Conservation (phyloP, 148 eudicot genomes). For the Camellia japonica region DNA sequence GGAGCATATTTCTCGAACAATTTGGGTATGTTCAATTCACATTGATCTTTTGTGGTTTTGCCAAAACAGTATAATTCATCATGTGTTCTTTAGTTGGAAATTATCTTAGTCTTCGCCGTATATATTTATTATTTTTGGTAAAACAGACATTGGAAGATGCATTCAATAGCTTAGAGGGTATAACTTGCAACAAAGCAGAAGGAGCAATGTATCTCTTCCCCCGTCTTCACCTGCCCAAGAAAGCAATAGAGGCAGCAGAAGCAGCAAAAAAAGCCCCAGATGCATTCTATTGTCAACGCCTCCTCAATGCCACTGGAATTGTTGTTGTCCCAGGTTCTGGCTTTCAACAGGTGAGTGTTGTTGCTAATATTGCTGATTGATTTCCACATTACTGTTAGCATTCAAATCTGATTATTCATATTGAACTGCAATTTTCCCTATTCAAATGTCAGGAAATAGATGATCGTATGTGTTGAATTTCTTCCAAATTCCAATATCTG, state of each 20-base stretch:
- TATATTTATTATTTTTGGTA: not conserved
- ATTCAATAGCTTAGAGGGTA: constrained; percentile 76
- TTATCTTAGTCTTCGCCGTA: not conserved
- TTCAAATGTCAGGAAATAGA: not conserved
- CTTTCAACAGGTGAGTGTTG: constrained; percentile 72
- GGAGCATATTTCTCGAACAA: not conserved
- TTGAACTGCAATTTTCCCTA: not conserved
- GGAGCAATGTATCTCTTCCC: constrained; percentile 99
- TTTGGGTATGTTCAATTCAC: not conserved
- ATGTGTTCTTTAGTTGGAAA: not conserved
- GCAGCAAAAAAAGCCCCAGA: constrained; percentile 63
- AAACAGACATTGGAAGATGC: constrained; percentile 79
- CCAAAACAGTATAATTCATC: not conserved
- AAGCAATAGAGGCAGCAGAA: constrained; percentile 86
- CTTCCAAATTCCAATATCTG: too few relatives aligned
- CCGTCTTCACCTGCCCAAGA: constrained; percentile 58
- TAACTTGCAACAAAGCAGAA: constrained; percentile 90
- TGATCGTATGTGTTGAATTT: not conserved
- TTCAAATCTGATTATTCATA: not conserved
- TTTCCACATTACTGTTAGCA: not conserved
- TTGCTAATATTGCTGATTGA: not conserved
- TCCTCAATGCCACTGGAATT: constrained; percentile 79
- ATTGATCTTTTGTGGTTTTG: not conserved
- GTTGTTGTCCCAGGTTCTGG: constrained; percentile 93
- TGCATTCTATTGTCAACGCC: constrained; percentile 68